Base-by-base conservation (phyloP, 257 asterid species). In the Solanum chaucha region DNA sequence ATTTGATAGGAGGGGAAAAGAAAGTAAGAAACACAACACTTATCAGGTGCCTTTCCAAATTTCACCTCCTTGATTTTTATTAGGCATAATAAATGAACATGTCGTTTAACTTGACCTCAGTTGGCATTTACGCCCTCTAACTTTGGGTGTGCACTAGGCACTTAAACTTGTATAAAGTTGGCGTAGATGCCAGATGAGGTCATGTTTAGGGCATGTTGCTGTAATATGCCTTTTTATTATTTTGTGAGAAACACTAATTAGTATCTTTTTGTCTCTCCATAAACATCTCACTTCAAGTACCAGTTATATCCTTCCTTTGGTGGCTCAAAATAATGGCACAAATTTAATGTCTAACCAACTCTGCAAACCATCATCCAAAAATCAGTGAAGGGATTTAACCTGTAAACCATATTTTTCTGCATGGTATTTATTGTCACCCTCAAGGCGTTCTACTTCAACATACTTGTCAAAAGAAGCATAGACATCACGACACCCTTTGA, bases 381-480 rank as follows among this genome's bases (percentile, higher is more conserved):
- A 10, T 81, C 68, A 81, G 70, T 5, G 67, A 87, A 86, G 87
- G 48, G 46, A n/a, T 77, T 89, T 74, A 65, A 95, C 98, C 97
- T 95, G 98, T 89, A 93, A 92, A 26, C 97, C 98, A 85, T 92
- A 84, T 44, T 92, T 92, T 87, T 95, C 98, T 75, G 97, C 95
- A 58, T 93, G 98, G 88, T 95, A 95, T 80, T 95, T 95, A 87
- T 95, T 95, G 83, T 95, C 98, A 87, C 98, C 97, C 84, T 93
- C 98, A 77, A 95, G 95, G 55, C 93, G 93, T 88, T 93, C 98
- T 82, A 92, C 97, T 91, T 95, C 98, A 88, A 95, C 97, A 90
- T 93, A 95, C 87, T 95, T 93, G 92, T 95, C 98, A 91, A 95
- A 95, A 58, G 98, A 95, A 71, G 95, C 95, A 90, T 94, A 95